Evolutionary conservation across 2,329 filamentous ascomycete species (phyloP), one percentile per base, ranked within the genome.

Genomic region (Metarhizium humberi): DNA sequence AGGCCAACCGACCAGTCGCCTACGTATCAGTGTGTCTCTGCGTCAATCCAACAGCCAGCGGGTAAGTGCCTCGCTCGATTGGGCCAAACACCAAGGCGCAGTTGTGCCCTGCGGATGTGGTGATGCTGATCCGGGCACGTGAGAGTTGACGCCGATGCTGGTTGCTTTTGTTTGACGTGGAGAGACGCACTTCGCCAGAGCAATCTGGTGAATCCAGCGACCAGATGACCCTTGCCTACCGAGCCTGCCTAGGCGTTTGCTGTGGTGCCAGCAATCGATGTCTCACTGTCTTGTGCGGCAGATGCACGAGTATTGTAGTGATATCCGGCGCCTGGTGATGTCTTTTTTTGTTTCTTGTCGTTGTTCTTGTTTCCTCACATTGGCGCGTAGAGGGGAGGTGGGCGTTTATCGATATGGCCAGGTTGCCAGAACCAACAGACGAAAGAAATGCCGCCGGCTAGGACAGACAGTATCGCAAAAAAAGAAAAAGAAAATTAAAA

Each of bases 111-210:
- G 40, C 30, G 40, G 46, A 56, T 53, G 47, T 53, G 51, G 49
- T 50, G 50, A 56, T 30, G 29, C 51, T 40, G 50, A 40, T 45
- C 45, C 50, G 36, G 51, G 46, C 55, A 56, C 51, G 55, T 56
- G 55, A 56, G 55, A 50, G 43, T 55, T 34, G 20, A 56, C 50
- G 18, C 51, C 45, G 54, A 56, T 32, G 45, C 32, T 40, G 48
- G 25, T 18, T 52, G 32, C 38, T 32, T 52, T 20, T 48, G 45
- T n/a, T 48, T 29, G 42, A 51, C 45, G 54, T 55, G 51, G 51
- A 48, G n/a, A 32, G 29, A 20, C 38, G 25, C 14, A 46, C 43
- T 53, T 53, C 45, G 40, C 42, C 51, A 48, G 25, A 25, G 25
- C 25, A 25, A 25, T 25, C 25, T 25, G 25, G 25, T 25, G 25